Base-by-base conservation (phyloP, 2,329 filamentous ascomycete species). In the Cytospora mali region DNA sequence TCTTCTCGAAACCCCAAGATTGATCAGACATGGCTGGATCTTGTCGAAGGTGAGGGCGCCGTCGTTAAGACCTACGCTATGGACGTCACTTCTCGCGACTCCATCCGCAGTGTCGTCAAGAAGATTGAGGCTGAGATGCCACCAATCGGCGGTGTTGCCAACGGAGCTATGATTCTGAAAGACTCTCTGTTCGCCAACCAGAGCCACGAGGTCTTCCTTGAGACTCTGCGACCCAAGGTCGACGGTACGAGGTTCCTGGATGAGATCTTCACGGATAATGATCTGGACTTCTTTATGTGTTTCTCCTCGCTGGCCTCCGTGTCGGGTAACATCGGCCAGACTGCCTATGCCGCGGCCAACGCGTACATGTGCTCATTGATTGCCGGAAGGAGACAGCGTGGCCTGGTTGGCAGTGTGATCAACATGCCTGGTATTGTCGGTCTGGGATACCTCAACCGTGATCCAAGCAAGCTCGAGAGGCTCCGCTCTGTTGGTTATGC, bases 261-360 rank as follows among this genome's bases (percentile, higher is more conserved):
- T 42, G 66, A 71, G 13, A 16, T 68, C 1, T 71, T 74, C 49
- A 25, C 54, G 16, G 42, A 68, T 11, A 31, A 62, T 13, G 16
- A 49, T 10, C 65, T 74, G 6, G 72, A 74, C 55, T 73, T 71
- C 63, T 71, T 75, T 58, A 65, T 75, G 55, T 39, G 70, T 13
- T 69, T 75, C 33, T 73, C 72, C 0, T 76, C 74, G 2, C n/a
- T 69, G 2, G 62, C 67, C 3, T 54, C 48, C 29, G 62, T 73
- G 6, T 54, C 62, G 1, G 73, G 74, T 9, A 72, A 72, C 58
- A 14, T 42, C 14, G 70, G 68, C 6, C 80, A 83, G 66, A 62
- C 71, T 14, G 79, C 76, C 62, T 83, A 83, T 62, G 67, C 70
- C 1, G 76, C 77, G 0, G 77, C 75, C 1, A 81, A 81, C 62